Conservation (phyloP, 2,329 filamentous ascomycete genomes). For the Alternaria sp. region DNA sequence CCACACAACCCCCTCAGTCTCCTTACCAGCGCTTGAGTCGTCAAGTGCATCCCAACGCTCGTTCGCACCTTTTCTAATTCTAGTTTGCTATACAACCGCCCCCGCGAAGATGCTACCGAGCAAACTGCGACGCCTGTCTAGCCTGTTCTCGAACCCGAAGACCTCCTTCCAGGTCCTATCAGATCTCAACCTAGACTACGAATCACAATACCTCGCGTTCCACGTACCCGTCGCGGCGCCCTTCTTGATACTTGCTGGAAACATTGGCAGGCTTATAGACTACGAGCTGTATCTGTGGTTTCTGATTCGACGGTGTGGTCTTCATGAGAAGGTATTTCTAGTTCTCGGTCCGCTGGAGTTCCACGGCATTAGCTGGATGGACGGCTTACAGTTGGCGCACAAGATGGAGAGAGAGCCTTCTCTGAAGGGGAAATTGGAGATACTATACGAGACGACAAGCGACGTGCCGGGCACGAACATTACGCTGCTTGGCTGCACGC, state of each 20-base stretch:
- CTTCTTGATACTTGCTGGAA: slow-evolving; percentile 39
- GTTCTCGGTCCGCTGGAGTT: slow-evolving; percentile 40
- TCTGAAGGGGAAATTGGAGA: slow-evolving; percentile 46
- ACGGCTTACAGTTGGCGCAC: slow-evolving; percentile 33
- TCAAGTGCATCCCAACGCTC: neutral
- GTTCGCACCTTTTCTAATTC: neutral
- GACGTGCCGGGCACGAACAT: slow-evolving; percentile 51
- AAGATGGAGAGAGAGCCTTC: slow-evolving; percentile 35
- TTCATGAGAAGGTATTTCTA: slow-evolving; percentile 38
- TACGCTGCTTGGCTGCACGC: slow-evolving; percentile 64
- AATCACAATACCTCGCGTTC: slow-evolving; percentile 40
- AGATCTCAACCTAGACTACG: slow-evolving; percentile 40
- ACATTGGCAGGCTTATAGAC: slow-evolving; percentile 40
- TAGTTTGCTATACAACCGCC: neutral
- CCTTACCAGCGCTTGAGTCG: neutral
- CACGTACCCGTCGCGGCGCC: slow-evolving; percentile 37
- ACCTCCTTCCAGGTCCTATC: slow-evolving; percentile 41
- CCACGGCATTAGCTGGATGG: slow-evolving; percentile 30
- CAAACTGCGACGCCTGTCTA: slow-evolving; percentile 32
- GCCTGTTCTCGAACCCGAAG: slow-evolving; percentile 31
- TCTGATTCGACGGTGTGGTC: slow-evolving; percentile 35
- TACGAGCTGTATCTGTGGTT: slow-evolving; percentile 42
- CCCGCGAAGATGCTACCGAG: slow-evolving; percentile 1
- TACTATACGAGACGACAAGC: slow-evolving; percentile 55
- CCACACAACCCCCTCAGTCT: neutral